Evolutionary conservation across 768 basidiomycete genomes (phyloP).

Genomic region (Serendipita vermifera): DNA sequence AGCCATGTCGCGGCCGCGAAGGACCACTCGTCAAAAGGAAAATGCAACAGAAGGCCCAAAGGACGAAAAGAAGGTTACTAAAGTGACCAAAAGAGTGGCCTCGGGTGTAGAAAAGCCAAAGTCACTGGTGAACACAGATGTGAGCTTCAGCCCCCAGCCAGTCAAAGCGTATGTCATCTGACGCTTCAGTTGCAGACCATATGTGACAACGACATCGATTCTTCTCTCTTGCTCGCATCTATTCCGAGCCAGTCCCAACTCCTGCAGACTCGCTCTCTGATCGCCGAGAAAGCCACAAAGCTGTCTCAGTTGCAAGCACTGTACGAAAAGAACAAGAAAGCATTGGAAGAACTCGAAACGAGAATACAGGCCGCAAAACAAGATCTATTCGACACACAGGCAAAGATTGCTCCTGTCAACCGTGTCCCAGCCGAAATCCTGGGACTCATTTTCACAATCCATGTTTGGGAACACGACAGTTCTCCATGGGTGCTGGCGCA

Average conservation of each 20-base stretch:
- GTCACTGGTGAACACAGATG: too few relatives aligned
- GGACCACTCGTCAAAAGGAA: too few relatives aligned
- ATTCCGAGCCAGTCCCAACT: not conserved
- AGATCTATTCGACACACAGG: not conserved
- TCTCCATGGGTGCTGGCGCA: not conserved
- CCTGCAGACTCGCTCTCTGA: not conserved
- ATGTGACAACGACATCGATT: not conserved
- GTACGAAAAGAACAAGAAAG: not conserved
- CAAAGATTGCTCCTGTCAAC: not conserved
- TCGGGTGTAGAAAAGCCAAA: too few relatives aligned
- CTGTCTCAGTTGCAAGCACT: not conserved
- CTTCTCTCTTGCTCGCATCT: not conserved
- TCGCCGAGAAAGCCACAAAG: not conserved
- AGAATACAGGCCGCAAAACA: not conserved
- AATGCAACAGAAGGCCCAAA: too few relatives aligned
- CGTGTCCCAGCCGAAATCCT: not conserved
- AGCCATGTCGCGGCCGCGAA: too few relatives aligned
- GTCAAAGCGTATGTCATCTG: not conserved
- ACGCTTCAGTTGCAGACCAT: not conserved
- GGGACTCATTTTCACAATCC: not conserved
- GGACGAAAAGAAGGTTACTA: too few relatives aligned
- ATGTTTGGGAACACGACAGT: not conserved
- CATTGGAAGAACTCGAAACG: not conserved
- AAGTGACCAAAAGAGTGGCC: too few relatives aligned
- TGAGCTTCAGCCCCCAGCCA: too few relatives aligned